phyloP scores from a whole-genome alignment of 2,329 filamentous ascomycete species.

The Triangularia setosa region DNA sequence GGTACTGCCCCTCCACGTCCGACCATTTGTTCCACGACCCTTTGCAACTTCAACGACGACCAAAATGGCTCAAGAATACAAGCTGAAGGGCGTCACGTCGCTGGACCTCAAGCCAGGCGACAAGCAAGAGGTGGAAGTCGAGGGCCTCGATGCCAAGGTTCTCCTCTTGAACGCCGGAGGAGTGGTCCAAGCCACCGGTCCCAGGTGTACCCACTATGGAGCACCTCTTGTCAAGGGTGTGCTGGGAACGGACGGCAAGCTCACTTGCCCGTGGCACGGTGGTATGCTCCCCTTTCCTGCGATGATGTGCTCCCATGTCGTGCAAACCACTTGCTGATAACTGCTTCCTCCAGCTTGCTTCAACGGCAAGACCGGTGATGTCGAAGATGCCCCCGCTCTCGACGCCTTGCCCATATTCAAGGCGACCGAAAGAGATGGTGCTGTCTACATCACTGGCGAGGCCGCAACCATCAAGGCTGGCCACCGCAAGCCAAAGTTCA shows the following conservation, averaged over 20 bases:
- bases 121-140: slow-evolving; percentile 86
- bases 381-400: slow-evolving; percentile 89
- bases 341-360: slow-evolving; percentile 70
- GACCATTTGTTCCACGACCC: neutral
- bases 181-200: slow-evolving; percentile 72
- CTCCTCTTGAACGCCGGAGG: slow-evolving; percentile 76
- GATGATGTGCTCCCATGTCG: neutral
- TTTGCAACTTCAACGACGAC: slow-evolving; percentile 22
- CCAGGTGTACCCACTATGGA: slow-evolving; percentile 89
- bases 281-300: slow-evolving; percentile 46
- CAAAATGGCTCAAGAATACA: slow-evolving; percentile 57
- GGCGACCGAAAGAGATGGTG: slow-evolving; percentile 74
- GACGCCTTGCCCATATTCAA: slow-evolving; percentile 83
- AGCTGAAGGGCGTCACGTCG: slow-evolving; percentile 72
- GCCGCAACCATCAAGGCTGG: slow-evolving; percentile 74
- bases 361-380: slow-evolving; percentile 81
- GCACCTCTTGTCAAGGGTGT: slow-evolving; percentile 86
- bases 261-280: slow-evolving; percentile 97
- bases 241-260: slow-evolving; percentile 71
- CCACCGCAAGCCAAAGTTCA: slow-evolving; percentile 68
- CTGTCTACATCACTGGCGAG: slow-evolving; percentile 78
- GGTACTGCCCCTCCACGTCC: neutral
- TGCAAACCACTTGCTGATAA: slow-evolving; percentile 12
- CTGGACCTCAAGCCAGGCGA: slow-evolving; percentile 73
- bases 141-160: slow-evolving; percentile 86